Base-by-base conservation (phyloP, 495 filamentous ascomycete genomes). In the Thozetella sp. region DNA sequence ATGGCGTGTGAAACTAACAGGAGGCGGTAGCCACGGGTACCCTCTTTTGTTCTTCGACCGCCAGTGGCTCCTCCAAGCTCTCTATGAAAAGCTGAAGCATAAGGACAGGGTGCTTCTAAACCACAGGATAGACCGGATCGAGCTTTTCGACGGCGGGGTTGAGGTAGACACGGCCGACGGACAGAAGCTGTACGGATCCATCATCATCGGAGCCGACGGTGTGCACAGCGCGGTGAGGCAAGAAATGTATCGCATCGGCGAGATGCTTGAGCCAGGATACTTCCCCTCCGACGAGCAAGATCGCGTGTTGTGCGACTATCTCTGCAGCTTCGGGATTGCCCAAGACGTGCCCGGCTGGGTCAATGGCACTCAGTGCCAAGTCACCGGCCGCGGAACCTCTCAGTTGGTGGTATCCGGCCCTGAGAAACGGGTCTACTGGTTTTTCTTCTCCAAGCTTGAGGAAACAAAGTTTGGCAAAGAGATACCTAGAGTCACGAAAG, bases 111-210 rank as follows among this genome's bases (percentile, higher is more conserved):
- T 80, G 17, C 62, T 50, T 3, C 53, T 67, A 10, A 60, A 53
- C 0, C 65, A 61, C 20, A 51, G 34, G 12, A 71, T 75, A 9
- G 53, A 54, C 1, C 62, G 59, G 15, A 66, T 80, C 48, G 56
- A 67, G 4, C 56, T 62, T 24, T 0, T 30, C 2, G n/a, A 19
- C 9, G 43, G 43, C 43, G 43, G 43, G 3, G 43, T 48, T 3
- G 43, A 48, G n/a, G n/a, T 53, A 55, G 4, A 17, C 78, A 77
- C 1, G 67, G 73, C 58, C 56, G 78, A 51, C 68, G 82, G n/a
- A 48, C 80, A 17, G 78, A 77, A 1, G 72, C 69, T 15, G 78
- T 80, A 62, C 76, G 80, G 0, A 66, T 78, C 46, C 74, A 80
- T 61, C 11, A 19, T 48, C 9, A 19, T 48, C 43, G 43, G 43